A percentile compares a stretch with the other conserved stretches of the same genome.
phyloP scores from a whole-genome alignment of 345 rosid species.

The Eucalyptus cloeziana region DNA sequence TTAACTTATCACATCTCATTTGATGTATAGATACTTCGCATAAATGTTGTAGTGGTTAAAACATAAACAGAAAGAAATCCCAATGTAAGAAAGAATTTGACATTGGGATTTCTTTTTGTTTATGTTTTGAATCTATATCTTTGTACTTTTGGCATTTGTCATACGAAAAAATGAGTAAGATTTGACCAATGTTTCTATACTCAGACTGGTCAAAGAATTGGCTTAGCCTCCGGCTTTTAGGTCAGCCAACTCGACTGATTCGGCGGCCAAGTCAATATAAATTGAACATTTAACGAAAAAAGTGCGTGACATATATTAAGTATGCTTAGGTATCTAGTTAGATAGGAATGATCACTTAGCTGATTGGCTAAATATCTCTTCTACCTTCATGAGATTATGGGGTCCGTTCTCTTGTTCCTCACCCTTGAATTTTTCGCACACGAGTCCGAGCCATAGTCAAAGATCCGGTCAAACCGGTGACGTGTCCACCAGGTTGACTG shows the following conservation, averaged over 20 bases:
- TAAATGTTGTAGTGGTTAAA: no score
- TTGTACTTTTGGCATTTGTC: background rate
- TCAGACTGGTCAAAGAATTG: background rate
- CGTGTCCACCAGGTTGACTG: background rate
- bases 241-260: background rate
- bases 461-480: background rate
- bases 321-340: background rate
- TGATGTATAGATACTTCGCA: background rate
- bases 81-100: no score
- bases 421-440: background rate
- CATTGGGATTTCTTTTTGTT: background rate
- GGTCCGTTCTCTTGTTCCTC: background rate
- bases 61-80: no score
- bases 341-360: background rate
- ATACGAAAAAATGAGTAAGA: background rate
- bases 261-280: background rate
- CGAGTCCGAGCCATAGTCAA: background rate
- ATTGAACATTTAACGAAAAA: background rate
- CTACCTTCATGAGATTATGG: background rate
- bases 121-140: background rate
- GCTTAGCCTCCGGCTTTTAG: background rate
- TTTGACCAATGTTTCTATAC: background rate
- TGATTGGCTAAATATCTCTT: background rate
- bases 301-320: rapidly evolving
- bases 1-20: background rate